Base-by-base conservation (phyloP, 768 basidiomycete species). In the Mycena capillaripes region DNA sequence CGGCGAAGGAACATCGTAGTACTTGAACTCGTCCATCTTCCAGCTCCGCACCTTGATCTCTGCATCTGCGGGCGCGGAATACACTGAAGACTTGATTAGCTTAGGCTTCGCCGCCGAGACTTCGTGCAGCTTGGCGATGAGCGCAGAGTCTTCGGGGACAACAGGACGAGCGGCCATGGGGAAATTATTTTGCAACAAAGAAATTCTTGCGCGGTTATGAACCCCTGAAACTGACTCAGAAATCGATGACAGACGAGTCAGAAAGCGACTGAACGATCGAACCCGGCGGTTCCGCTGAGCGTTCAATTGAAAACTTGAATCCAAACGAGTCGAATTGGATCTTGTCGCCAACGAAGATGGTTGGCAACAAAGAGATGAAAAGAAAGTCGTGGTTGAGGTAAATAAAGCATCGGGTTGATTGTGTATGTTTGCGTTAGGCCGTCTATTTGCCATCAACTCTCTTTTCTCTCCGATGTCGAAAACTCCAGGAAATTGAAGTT, bases 21-120 rank as follows among this genome's bases (percentile, higher is more conserved):
- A 98, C 79, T 96, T 96, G 86, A 92, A 95, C 81, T 99, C 98
- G 81, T 95, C 94, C 96, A 99, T 96, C 86, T 96, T 97, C 97
- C 97, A 98, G 83, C 94, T 96, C 4, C 90, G 87, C 34, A 98
- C 83, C 4, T 80, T 77, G 76, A 91, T 85, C 2, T 80, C 74
- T 1, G 89, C 86, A 69, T 89, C 89, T 1, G 88, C 89, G 0
- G 93, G 91, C 0, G 89, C 91, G 1, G 80, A 50, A 77, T 94
- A 92, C 2, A 81, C 76, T 0, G 87, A 85, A 3, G 90, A 90
- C 56, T 86, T 88, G 65, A 95, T 87, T 59, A 96, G 90, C 78
- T 92, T 94, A 3, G 90, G 87, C 0, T 85, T 85, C 60, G 85
- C 87, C 44, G 86, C 83, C 8, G 92, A 88, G 19, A 95, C 77